Evolutionary conservation across 164 flowering plant genomes (phyloP).

Genomic region (Vitis amurensis): DNA sequence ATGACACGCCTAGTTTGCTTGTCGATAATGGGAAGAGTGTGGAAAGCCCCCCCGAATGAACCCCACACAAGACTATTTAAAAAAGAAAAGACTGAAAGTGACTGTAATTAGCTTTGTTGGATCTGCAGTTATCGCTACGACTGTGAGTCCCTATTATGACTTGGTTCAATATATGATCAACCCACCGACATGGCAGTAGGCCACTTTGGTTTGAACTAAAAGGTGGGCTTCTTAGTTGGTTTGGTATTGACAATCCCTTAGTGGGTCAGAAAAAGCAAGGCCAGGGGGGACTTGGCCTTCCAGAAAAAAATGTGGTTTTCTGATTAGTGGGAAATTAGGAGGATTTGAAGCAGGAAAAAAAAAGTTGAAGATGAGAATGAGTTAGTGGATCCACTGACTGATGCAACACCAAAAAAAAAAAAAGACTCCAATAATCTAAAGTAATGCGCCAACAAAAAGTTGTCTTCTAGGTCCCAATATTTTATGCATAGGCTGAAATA

Average conservation of each 20-base stretch:
- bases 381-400: slow-evolving; percentile 35
- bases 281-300: too few species aligned
- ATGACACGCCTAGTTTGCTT: slow-evolving; percentile 13
- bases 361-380: slow-evolving; percentile 33
- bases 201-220: too few species aligned
- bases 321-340: slow-evolving; percentile 31
- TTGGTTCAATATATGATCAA: too few species aligned
- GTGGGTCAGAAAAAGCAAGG: too few species aligned
- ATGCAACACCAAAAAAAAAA: slow-evolving; percentile 5
- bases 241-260: neutral
- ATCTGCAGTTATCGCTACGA: too few species aligned
- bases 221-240: neutral
- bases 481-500: neutral
- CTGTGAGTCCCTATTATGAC: too few species aligned
- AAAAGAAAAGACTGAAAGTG: neutral
- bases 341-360: slow-evolving; percentile 13
- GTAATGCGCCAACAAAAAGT: slow-evolving; percentile 12
- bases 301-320: too few species aligned
- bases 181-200: too few species aligned
- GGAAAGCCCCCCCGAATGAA: neutral
- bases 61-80: neutral
- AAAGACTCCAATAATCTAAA: slow-evolving; percentile 20
- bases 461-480: neutral
- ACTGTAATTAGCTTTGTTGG: neutral
- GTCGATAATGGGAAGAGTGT: slow-evolving; percentile 15